These are phyloP conservation scores for Claviceps africana DNA, from an alignment of 2,329 filamentous ascomycete genomes.

Conservation along the genomic window DNA sequence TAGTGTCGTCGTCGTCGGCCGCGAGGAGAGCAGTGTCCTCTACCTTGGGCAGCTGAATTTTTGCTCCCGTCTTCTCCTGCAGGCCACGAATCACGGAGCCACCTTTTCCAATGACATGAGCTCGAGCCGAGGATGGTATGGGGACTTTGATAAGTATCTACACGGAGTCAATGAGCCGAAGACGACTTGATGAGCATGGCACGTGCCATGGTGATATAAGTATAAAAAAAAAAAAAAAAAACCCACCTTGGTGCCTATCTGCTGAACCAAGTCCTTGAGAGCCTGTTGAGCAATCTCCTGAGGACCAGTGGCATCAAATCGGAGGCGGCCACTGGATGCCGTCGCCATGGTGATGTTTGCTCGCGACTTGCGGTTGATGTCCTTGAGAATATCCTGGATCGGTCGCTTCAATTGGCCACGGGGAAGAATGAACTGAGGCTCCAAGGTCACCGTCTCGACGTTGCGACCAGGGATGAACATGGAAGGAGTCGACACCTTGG, in stretches of 20 bases:
- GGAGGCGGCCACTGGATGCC: slow-evolving; percentile 56
- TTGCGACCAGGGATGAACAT: slow-evolving; percentile 74
- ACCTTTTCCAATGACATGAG: slow-evolving; percentile 85
- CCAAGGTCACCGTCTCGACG: slow-evolving; percentile 60
- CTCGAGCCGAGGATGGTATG: slow-evolving; percentile 69
- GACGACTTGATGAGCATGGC: neutral
- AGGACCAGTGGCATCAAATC: slow-evolving; percentile 76
- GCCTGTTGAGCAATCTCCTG: slow-evolving; percentile 75
- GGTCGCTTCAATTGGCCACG: slow-evolving; percentile 71
- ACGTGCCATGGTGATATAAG: neutral
- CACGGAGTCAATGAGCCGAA: slow-evolving; percentile 1
- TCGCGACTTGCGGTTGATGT: slow-evolving; percentile 85
- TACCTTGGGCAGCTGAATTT: slow-evolving; percentile 75
- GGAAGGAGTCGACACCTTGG: slow-evolving; percentile 25
- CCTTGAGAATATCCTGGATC: slow-evolving; percentile 69
- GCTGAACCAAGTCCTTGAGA: slow-evolving; percentile 74
- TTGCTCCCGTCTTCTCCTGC: slow-evolving; percentile 77
- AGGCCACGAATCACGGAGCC: slow-evolving; percentile 83
- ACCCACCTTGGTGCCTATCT: slow-evolving; percentile 72
- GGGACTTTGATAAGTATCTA: slow-evolving; percentile 53
- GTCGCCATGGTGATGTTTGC: slow-evolving; percentile 68
- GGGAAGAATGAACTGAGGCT: slow-evolving; percentile 62
- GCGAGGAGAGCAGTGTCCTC: slow-evolving; percentile 46
- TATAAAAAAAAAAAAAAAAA: slow-evolving; percentile 1
- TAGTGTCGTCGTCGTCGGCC: slow-evolving; percentile 64